These are phyloP conservation scores for Colletotrichum sp. DNA, from an alignment of 2,329 filamentous ascomycete species.

Conservation along the genomic window DNA sequence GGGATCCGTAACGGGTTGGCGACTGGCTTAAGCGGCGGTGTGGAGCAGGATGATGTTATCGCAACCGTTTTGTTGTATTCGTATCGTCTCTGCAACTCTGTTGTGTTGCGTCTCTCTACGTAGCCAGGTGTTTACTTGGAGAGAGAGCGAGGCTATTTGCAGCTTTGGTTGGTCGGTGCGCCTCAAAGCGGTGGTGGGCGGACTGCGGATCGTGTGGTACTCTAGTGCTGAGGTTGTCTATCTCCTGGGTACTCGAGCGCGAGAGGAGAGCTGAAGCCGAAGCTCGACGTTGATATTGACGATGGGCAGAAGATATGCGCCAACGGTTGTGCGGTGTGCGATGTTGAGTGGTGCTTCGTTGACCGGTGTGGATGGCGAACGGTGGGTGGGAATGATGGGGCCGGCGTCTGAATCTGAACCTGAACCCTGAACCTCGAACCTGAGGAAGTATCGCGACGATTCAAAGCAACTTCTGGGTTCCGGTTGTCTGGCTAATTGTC, in stretches of 20 bases:
- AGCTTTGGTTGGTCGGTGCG: background rate
- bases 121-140: background rate
- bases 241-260: background rate
- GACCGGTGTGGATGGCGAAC: background rate
- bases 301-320: background rate
- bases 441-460: background rate
- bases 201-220: background rate
- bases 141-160: background rate
- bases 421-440: background rate
- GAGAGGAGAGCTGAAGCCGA: background rate
- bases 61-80: slow-evolving; percentile 2
- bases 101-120: background rate
- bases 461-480: background rate
- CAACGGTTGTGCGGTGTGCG: background rate
- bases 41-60: slow-evolving; percentile 20
- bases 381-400: background rate
- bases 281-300: background rate
- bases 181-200: background rate
- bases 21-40: slow-evolving; percentile 13
- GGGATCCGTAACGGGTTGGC: background rate
- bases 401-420: background rate
- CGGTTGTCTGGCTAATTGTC: background rate
- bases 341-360: background rate
- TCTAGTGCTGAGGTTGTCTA: background rate
- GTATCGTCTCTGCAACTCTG: slow-evolving; percentile 4